Evolutionary conservation across 2,329 filamentous ascomycete genomes (phyloP).

Genomic region (Colletotrichum gloeosporioides): DNA sequence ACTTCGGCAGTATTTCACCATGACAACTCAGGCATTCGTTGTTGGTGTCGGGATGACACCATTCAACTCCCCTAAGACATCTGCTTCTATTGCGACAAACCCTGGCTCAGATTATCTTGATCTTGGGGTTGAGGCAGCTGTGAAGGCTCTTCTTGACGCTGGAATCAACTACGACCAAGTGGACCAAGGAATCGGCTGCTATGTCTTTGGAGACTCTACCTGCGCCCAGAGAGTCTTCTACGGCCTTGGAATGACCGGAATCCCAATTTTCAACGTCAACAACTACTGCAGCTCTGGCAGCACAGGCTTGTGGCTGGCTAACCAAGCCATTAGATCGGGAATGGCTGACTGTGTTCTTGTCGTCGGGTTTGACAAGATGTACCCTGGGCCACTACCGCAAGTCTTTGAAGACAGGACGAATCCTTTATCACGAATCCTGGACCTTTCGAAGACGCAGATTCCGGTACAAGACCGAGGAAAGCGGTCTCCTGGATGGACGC

Average conservation of each 20-base stretch:
- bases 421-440: neutral
- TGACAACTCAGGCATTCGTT: neutral
- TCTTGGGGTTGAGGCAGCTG: neutral
- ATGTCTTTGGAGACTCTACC: neutral
- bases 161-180: neutral
- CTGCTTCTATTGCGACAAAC: neutral
- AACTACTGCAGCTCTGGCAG: neutral
- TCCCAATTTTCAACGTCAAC: neutral
- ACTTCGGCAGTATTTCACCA: neutral
- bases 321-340: neutral
- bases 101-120: neutral
- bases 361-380: neutral
- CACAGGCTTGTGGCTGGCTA: neutral
- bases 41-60: neutral
- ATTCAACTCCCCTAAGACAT: neutral
- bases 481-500: neutral
- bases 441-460: neutral
- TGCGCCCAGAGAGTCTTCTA: neutral
- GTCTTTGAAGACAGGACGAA: neutral
- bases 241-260: neutral
- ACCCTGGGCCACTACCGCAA: neutral
- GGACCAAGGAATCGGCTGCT: neutral
- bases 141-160: neutral
- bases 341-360: neutral
- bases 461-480: neutral